These are phyloP conservation scores for Zygosaccharomyces bailii DNA, from an alignment of 805 yeast genomes.

Conservation along the genomic window DNA sequence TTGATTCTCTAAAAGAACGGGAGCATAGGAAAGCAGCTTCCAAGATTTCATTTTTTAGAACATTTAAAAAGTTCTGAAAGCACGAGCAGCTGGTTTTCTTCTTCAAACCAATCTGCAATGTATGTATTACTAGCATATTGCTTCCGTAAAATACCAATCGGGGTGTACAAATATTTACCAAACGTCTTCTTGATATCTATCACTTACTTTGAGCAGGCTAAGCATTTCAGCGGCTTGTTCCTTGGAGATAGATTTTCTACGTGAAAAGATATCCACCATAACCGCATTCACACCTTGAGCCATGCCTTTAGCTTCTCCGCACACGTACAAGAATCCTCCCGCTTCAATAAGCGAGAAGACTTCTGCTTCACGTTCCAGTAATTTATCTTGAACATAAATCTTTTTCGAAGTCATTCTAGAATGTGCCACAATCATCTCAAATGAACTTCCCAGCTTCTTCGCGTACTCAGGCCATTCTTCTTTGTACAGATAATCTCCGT, in stretches of 20 bases:
- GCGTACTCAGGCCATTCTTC: constrained; percentile 86
- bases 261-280: constrained; percentile 57
- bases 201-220: constrained; percentile 74
- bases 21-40: no score
- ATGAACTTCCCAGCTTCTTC: constrained; percentile 53
- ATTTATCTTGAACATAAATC: constrained; percentile 81
- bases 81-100: no score
- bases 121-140: no score
- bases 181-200: constrained; percentile 94
- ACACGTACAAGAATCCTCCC: constrained; percentile 89
- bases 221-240: constrained; percentile 73
- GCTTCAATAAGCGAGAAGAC: constrained; percentile 47
- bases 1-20: no score
- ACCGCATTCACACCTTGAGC: constrained; percentile 87
- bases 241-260: constrained; percentile 58
- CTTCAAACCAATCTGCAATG: no score
- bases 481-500: constrained; percentile 81
- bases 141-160: no score
- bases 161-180: constrained; percentile 73
- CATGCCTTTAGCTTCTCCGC: constrained; percentile 97
- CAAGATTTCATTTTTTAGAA: no score
- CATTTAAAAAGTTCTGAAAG: no score
- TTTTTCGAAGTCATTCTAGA: constrained; percentile 64
- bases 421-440: constrained; percentile 78
- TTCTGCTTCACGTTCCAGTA: constrained; percentile 48